Conservation (phyloP, 2,329 filamentous ascomycete species). For the Fusarium sp. region DNA sequence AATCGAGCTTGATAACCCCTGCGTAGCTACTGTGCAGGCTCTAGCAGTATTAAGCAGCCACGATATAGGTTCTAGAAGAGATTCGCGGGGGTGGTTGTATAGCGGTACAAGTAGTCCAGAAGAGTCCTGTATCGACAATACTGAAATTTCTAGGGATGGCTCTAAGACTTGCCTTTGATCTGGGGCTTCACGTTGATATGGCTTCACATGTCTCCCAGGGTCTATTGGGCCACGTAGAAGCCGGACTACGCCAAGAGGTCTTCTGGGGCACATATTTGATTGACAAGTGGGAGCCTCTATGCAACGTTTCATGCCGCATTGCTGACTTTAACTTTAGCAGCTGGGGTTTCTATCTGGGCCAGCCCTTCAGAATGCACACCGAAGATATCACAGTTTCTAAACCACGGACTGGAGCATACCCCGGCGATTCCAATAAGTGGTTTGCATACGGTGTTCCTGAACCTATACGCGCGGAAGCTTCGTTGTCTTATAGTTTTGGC, state of each 20-base stretch:
- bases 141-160: constrained; percentile 51
- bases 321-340: constrained; percentile 34
- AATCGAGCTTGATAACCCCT: constrained; percentile 49
- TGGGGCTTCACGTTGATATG: constrained; percentile 50
- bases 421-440: constrained; percentile 14
- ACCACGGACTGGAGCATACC: constrained; percentile 10
- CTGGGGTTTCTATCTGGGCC: constrained; percentile 49
- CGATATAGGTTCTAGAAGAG: constrained; percentile 48
- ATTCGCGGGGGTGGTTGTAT: constrained; percentile 49
- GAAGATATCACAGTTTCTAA: constrained; percentile 47
- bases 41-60: constrained; percentile 49
- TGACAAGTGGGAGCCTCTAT: constrained; percentile 46
- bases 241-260: constrained; percentile 45
- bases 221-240: constrained; percentile 46
- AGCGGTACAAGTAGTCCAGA: constrained; percentile 36
- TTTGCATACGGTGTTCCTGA: constrained; percentile 35
- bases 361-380: constrained; percentile 48
- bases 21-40: constrained; percentile 48
- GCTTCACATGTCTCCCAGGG: constrained; percentile 45
- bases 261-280: constrained; percentile 54
- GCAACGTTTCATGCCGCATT: background rate
- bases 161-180: constrained; percentile 47
- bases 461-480: constrained; percentile 19
- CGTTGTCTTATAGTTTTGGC: constrained; percentile 5
- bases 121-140: background rate